Evolutionary conservation across 306 rosid species (phyloP), one percentile per base, ranked within the genome.

Genomic region (Cyclanthera cordifolia): DNA sequence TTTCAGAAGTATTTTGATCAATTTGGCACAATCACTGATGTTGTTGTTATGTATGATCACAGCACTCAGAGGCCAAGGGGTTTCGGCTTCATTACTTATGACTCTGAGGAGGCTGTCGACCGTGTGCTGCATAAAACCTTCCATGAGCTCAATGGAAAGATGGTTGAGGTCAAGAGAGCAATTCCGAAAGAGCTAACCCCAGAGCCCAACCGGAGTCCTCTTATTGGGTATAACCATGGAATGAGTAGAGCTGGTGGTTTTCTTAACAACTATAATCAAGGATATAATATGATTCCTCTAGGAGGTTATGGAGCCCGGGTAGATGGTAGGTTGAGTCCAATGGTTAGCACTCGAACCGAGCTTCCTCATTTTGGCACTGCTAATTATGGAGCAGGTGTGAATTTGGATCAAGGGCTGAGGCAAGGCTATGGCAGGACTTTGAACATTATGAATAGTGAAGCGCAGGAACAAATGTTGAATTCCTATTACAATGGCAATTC

Each of bases 151-250:
- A 86, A 83, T 70, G 95, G 94, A 53, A 91, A 91, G 76, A 86
- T 86, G 97, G 97, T 88, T 69, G 97, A 91, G 84, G 97, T 88
- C 76, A 91, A 91, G 81, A 82, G 94, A 82, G 97, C 97, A 20
- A 93, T 91, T 65, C 97, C 97, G 0, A 91, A 86, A 82, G 96
- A 88, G 84, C 90, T 82, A 19, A 86, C 91, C 47, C 90, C 94
- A n/a, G 94, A 85, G 54, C 83, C 96, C 16, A 80, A 8, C 74
- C 80, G 96, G 59, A 88, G 88, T 76, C 90, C 97, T 45, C 56
- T 88, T 65, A 64, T 82, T 57, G 96, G 96, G 79, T 82, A 80
- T 79, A 86, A 81, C 82, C 82, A 79, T 63, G 82, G 89, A 78
- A 79, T 79, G 76, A 80, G 82, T 81, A 86, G 97, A 74, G 77